These are phyloP conservation scores for Tylopilus sp. DNA, from an alignment of 1,284 basidiomycete species.

Conservation along the genomic window DNA sequence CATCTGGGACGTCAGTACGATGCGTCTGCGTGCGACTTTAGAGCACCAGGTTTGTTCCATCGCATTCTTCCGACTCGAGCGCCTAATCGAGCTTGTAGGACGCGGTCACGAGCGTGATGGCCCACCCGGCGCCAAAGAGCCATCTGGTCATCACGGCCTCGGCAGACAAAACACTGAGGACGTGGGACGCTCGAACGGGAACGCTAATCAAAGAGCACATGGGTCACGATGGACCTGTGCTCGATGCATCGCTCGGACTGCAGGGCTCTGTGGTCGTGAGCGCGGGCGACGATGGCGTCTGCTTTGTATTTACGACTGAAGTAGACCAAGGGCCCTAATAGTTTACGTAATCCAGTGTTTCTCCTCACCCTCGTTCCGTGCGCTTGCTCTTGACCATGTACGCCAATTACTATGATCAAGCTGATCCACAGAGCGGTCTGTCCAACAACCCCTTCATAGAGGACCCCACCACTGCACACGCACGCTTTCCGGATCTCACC, in stretches of 20 bases:
- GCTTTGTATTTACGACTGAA: constrained; percentile 75
- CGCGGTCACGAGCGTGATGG: constrained; percentile 78
- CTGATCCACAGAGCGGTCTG: constrained; percentile 25
- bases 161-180: constrained; percentile 81
- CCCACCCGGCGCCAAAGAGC: constrained; percentile 67
- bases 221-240: constrained; percentile 81
- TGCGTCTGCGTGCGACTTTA: constrained; percentile 75
- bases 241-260: constrained; percentile 71
- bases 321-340: constrained; percentile 30
- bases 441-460: constrained; percentile 58
- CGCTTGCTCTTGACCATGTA: constrained; percentile 33
- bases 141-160: constrained; percentile 81
- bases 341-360: constrained; percentile 24
- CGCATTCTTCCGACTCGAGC: background rate
- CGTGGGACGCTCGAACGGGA: constrained; percentile 92
- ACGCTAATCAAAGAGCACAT: constrained; percentile 74
- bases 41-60: constrained; percentile 65
- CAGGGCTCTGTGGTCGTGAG: constrained; percentile 69
- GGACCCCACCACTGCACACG: constrained; percentile 42
- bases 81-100: constrained; percentile 50
- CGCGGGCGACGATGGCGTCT: constrained; percentile 83
- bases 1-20: constrained; percentile 90
- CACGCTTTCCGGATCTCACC: constrained; percentile 53
- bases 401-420: constrained; percentile 34
- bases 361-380: background rate